Evolutionary conservation across 306 rosid species (phyloP).

Genomic region (Lathyrus tuberosus): DNA sequence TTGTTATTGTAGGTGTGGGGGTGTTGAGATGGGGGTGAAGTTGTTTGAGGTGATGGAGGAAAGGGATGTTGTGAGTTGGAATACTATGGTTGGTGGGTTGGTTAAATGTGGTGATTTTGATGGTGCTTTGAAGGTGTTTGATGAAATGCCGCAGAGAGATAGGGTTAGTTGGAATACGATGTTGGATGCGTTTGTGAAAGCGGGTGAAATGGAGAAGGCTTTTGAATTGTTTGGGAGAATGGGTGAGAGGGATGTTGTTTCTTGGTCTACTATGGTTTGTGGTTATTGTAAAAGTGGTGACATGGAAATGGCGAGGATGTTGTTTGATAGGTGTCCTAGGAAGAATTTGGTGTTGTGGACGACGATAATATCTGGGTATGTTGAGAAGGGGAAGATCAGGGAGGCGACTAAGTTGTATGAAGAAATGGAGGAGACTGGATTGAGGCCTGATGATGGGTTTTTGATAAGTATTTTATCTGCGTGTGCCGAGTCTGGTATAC

Average conservation of each 20-base stretch:
- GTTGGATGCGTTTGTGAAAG: conserved; percentile 69
- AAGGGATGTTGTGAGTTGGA: conserved; percentile 70
- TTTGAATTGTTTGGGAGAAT: conserved; percentile 66
- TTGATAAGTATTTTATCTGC: conserved; percentile 68
- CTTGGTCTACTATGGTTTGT: conserved; percentile 75
- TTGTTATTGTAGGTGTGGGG: conserved; percentile 65
- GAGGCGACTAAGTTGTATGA: conserved; percentile 62
- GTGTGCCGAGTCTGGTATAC: conserved; percentile 76
- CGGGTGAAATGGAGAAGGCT: conserved; percentile 65
- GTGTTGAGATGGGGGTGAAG: conserved; percentile 46
- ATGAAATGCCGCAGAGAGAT: conserved; percentile 77
- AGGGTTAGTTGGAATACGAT: conserved; percentile 84
- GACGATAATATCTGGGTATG: conserved; percentile 76
- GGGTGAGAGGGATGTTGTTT: conserved; percentile 73
- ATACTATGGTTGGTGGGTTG: conserved; percentile 68
- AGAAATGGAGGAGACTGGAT: conserved; percentile 63
- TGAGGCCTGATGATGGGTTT: conserved; percentile 66
- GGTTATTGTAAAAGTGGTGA: conserved; percentile 72
- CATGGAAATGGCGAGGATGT: conserved; percentile 73
- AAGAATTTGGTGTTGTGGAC: conserved; percentile 83
- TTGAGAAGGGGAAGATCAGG: conserved; percentile 63
- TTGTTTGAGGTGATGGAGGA: conserved; percentile 58
- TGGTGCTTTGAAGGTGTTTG: conserved; percentile 62
- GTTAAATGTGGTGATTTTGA: conserved; percentile 49
- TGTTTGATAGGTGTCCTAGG: conserved; percentile 72